phyloP scores from a whole-genome alignment of 2,329 filamentous ascomycete genomes.

The Nigrograna mackinnonii region DNA sequence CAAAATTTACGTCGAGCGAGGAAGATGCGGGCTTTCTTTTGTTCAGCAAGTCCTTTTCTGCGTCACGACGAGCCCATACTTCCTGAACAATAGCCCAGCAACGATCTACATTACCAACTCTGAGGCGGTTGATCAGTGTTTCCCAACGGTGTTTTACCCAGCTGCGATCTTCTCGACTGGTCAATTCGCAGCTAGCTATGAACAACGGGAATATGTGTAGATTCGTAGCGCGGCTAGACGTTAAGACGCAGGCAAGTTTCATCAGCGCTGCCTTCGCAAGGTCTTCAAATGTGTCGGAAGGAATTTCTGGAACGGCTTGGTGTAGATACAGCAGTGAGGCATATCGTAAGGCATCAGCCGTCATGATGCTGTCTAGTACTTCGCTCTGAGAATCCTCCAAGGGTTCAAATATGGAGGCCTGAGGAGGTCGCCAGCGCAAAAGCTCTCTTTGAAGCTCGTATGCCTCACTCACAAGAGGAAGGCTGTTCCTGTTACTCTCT shows the following conservation, averaged over 20 bases:
- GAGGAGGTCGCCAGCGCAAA: constrained; percentile 65
- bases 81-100: constrained; percentile 66
- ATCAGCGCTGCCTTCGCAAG: constrained; percentile 65
- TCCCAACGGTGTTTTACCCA: constrained; percentile 67
- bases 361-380: constrained; percentile 65
- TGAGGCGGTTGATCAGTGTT: constrained; percentile 62
- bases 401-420: constrained; percentile 56
- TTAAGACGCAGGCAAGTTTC: constrained; percentile 65
- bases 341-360: constrained; percentile 68
- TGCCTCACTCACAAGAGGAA: constrained; percentile 61
- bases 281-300: constrained; percentile 54
- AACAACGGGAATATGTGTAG: constrained; percentile 71
- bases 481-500: constrained; percentile 50
- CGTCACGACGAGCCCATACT: constrained; percentile 67
- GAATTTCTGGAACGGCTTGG: constrained; percentile 69
- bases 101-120: constrained; percentile 67
- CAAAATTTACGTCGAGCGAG: background rate
- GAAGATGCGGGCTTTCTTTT: too few relatives aligned
- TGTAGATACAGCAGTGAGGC: constrained; percentile 67
- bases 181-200: constrained; percentile 66
- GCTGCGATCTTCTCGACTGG: constrained; percentile 61
- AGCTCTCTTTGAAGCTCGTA: constrained; percentile 63
- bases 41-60: too few relatives aligned
- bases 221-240: constrained; percentile 64
- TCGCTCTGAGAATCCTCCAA: constrained; percentile 64